Conservation (phyloP, 768 basidiomycete species). For the Phaeotremella skinneri region DNA sequence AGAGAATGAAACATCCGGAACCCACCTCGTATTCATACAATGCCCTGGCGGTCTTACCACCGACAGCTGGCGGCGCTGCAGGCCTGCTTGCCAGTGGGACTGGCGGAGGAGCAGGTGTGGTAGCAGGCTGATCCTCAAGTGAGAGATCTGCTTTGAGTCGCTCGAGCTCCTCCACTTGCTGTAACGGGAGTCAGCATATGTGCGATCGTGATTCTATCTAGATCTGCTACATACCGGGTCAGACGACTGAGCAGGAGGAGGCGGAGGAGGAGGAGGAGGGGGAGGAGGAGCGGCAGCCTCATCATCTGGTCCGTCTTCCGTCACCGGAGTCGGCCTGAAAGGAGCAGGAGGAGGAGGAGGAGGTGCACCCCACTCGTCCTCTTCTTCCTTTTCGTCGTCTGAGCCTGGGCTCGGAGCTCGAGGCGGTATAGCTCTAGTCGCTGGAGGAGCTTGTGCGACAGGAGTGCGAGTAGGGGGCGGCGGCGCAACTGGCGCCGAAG, state of each 20-base stretch:
- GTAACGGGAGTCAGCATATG: slow-evolving; percentile 3
- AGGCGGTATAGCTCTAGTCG: slow-evolving; percentile 29
- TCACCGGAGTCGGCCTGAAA: slow-evolving; percentile 53
- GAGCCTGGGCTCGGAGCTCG: slow-evolving; percentile 50
- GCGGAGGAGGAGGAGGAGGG: slow-evolving; percentile 45
- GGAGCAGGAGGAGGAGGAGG: slow-evolving; percentile 55
- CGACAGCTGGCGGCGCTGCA: slow-evolving; percentile 32
- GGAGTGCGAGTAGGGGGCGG: slow-evolving; percentile 16
- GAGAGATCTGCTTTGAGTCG: slow-evolving; percentile 45
- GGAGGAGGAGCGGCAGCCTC: slow-evolving; percentile 40
- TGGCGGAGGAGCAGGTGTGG: slow-evolving; percentile 40
- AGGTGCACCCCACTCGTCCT: slow-evolving; percentile 54
- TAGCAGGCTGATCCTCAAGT: slow-evolving; percentile 35
- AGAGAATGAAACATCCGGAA: not conserved
- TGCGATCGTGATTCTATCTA: too few relatives aligned
- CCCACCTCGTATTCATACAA: slow-evolving; percentile 71
- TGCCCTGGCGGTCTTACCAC: slow-evolving; percentile 70
- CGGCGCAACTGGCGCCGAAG: slow-evolving; percentile 20
- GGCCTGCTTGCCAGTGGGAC: slow-evolving; percentile 49
- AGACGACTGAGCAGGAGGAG: slow-evolving; percentile 30
- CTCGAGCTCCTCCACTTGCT: slow-evolving; percentile 45
- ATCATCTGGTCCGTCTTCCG: slow-evolving; percentile 24
- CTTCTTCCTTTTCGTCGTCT: slow-evolving; percentile 50
- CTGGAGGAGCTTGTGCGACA: not conserved
- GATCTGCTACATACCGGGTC: slow-evolving; percentile 33